phyloP scores from a whole-genome alignment of 352 stramenopile genomes.

The Pythium sp. region DNA sequence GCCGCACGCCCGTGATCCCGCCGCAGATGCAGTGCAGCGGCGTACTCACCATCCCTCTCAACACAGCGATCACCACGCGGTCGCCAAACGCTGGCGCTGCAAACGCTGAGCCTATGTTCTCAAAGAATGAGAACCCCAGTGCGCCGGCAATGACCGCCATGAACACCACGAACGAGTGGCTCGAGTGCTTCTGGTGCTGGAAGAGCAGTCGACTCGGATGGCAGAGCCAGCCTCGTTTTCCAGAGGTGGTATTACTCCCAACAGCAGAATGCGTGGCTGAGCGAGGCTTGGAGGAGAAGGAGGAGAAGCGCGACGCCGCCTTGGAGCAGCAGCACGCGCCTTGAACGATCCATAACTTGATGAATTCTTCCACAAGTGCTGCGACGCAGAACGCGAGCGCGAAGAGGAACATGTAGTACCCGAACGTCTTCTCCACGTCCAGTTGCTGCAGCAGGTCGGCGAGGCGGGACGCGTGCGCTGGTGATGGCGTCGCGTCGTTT shows the following conservation, averaged over 20 bases:
- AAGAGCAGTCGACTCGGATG: slow-evolving; percentile 48
- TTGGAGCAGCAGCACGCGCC: slow-evolving; percentile 35
- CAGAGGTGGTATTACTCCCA: not conserved
- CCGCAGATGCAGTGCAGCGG: slow-evolving; percentile 66
- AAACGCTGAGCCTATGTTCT: slow-evolving; percentile 60
- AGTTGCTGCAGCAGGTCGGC: slow-evolving; percentile 44
- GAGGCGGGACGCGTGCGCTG: slow-evolving; percentile 26
- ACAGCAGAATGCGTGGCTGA: not conserved
- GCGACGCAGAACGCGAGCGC: slow-evolving; percentile 53
- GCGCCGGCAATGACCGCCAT: slow-evolving; percentile 45
- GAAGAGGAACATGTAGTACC: slow-evolving; percentile 62
- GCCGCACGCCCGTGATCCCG: slow-evolving; percentile 59
- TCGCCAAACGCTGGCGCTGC: slow-evolving; percentile 26
- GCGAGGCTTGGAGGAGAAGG: not conserved
- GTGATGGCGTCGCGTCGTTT: not conserved
- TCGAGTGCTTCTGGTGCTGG: slow-evolving; percentile 38
- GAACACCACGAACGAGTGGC: slow-evolving; percentile 61
- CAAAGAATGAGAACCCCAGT: slow-evolving; percentile 59
- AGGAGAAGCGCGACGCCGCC: slow-evolving; percentile 5
- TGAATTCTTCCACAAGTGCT: slow-evolving; percentile 55
- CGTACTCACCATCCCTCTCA: slow-evolving; percentile 41
- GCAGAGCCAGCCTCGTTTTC: slow-evolving; percentile 39
- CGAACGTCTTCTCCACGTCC: slow-evolving; percentile 53
- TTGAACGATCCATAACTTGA: slow-evolving; percentile 73
- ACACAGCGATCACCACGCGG: slow-evolving; percentile 32